Conservation (phyloP, 2,329 filamentous ascomycete genomes). For the Bisporella sp. region DNA sequence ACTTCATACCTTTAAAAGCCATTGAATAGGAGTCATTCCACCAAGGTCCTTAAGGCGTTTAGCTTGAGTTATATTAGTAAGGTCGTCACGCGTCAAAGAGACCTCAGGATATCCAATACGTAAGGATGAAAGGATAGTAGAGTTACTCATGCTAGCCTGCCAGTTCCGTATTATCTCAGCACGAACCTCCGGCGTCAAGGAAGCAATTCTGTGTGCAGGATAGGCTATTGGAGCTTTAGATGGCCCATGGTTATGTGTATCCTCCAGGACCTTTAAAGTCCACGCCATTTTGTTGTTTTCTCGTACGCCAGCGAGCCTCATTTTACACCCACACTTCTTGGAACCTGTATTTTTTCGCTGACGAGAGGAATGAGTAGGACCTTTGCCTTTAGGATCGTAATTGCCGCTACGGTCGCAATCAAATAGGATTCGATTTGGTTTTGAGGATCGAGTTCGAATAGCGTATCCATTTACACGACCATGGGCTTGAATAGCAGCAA, state of each 20-base stretch:
- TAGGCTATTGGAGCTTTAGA: neutral
- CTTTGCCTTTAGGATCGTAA: neutral
- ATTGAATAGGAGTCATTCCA: neutral
- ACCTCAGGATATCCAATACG: neutral
- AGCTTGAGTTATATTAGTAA: neutral
- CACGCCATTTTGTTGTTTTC: neutral
- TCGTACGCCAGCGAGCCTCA: neutral
- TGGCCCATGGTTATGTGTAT: neutral
- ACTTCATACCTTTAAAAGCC: neutral
- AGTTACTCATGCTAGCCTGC: neutral
- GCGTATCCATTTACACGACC: neutral
- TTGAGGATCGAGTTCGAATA: neutral
- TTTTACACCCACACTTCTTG: neutral
- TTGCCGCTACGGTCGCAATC: too few relatives aligned
- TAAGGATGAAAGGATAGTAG: neutral
- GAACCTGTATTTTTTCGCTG: neutral
- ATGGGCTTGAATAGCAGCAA: constrained; percentile 1
- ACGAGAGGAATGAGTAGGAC: neutral
- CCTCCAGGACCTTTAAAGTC: neutral
- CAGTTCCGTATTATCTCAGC: neutral
- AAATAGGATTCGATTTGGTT: neutral
- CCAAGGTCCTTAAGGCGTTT: neutral
- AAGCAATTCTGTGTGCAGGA: neutral
- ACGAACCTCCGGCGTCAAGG: neutral
- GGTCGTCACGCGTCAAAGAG: neutral